Conservation (phyloP, 495 filamentous ascomycete genomes). For the Xylaria palmicola region DNA sequence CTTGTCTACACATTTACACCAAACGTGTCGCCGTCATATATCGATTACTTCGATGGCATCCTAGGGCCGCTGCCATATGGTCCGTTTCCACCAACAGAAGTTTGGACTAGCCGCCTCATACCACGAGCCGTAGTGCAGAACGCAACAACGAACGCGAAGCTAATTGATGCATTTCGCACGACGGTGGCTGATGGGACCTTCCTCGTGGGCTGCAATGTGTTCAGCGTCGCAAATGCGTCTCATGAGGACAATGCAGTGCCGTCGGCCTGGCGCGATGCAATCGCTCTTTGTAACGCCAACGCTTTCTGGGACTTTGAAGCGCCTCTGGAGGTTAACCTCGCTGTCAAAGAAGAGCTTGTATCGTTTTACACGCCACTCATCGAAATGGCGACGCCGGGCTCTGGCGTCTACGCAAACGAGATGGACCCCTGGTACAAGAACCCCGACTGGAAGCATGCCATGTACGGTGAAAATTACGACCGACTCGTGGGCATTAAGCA, state of each 20-base stretch:
- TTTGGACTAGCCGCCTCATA: conserved; percentile 45
- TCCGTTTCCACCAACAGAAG: conserved; percentile 6
- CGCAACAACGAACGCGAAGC: conserved; percentile 29
- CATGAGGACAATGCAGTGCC: conserved; percentile 22
- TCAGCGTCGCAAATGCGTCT: not conserved
- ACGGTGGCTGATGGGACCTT: conserved; percentile 38
- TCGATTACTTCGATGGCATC: conserved; percentile 36
- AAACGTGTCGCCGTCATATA: conserved; percentile 35
- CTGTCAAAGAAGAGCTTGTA: conserved; percentile 11
- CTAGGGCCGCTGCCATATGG: conserved; percentile 24
- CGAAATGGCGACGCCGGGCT: conserved; percentile 41
- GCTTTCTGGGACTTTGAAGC: conserved; percentile 43
- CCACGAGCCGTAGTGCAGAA: conserved; percentile 43
- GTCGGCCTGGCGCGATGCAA: conserved; percentile 17
- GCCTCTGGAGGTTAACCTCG: not conserved
- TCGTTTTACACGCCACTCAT: conserved; percentile 33
- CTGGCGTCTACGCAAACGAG: conserved; percentile 50
- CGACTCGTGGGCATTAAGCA: conserved; percentile 41
- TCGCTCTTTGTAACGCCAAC: conserved; percentile 15
- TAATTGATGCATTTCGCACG: conserved; percentile 41
- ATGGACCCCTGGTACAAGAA: conserved; percentile 30
- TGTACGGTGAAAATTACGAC: conserved; percentile 49
- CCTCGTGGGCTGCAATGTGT: conserved; percentile 31
- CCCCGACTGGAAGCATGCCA: conserved; percentile 41
- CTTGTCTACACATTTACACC: conserved; percentile 20